A percentile compares a stretch with the other conserved stretches of the same genome.
Conservation (phyloP, 768 basidiomycete genomes). For the Cystofilobasidium bisporidii region DNA sequence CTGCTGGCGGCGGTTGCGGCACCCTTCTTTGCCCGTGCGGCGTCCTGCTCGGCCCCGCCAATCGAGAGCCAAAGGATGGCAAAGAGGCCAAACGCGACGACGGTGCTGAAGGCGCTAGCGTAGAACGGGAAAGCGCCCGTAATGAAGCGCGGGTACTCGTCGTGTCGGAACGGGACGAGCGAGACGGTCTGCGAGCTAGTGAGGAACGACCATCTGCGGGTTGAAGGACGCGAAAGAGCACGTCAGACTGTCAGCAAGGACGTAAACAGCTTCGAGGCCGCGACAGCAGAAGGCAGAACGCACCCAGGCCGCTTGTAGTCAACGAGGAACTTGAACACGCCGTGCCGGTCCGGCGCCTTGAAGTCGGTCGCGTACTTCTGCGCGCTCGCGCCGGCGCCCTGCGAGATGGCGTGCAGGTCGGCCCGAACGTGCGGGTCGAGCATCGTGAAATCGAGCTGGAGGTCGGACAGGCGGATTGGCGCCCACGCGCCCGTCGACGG, state of each 20-base stretch:
- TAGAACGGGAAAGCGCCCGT: slow-evolving; percentile 96
- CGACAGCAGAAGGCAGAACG: slow-evolving; percentile 32
- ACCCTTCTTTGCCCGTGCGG: too few species aligned
- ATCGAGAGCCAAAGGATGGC: slow-evolving; percentile 67
- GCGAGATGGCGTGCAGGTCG: slow-evolving; percentile 53
- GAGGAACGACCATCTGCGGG: slow-evolving; percentile 60
- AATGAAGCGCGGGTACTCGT: slow-evolving; percentile 90
- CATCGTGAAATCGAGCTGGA: slow-evolving; percentile 97
- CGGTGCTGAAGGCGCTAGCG: slow-evolving; percentile 77
- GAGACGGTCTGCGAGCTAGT: slow-evolving; percentile 65
- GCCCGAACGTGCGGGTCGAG: slow-evolving; percentile 92
- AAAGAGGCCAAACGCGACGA: slow-evolving; percentile 74
- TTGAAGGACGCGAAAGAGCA: too few species aligned
- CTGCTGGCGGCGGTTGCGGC: too few species aligned
- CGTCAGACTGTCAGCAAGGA: too few species aligned
- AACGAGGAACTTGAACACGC: slow-evolving; percentile 94
- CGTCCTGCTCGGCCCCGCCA: slow-evolving; percentile 37
- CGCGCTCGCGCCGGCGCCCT: slow-evolving; percentile 29
- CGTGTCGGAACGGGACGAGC: slow-evolving; percentile 85
- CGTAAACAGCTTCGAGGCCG: too few species aligned
- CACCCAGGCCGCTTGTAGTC: slow-evolving; percentile 83
- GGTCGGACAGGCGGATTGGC: slow-evolving; percentile 61
- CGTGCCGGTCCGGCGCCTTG: slow-evolving; percentile 87
- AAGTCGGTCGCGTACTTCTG: slow-evolving; percentile 66
- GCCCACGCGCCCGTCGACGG: slow-evolving; percentile 48